Evolutionary conservation across 805 yeast genomes (phyloP).

Genomic region (Candida stauntonica): DNA sequence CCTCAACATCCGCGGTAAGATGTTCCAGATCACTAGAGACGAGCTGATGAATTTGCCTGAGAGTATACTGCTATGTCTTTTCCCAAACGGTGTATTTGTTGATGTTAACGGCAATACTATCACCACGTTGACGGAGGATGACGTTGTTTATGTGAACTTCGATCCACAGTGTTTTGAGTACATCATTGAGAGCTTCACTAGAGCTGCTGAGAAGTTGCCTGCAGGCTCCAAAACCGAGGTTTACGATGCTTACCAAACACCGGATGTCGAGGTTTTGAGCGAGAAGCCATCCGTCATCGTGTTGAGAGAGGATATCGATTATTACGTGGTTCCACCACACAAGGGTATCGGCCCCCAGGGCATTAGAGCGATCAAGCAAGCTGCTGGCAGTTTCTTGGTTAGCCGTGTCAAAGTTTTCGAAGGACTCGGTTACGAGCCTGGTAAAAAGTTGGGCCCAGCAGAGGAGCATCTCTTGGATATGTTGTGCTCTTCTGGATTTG

Average conservation of each 20-base stretch:
- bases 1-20: constrained; percentile 70
- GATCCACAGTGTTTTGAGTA: constrained; percentile 85
- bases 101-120: constrained; percentile 75
- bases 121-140: constrained; percentile 73
- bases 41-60: constrained; percentile 92
- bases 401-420: constrained; percentile 61
- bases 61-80: constrained; percentile 75
- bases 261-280: constrained; percentile 62
- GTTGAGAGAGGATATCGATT: constrained; percentile 89
- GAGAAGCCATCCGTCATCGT: constrained; percentile 89
- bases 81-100: constrained; percentile 86
- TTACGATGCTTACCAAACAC: constrained; percentile 33
- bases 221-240: constrained; percentile 35
- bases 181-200: constrained; percentile 65
- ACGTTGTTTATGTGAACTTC: constrained; percentile 77
- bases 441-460: constrained; percentile 71
- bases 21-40: constrained; percentile 76
- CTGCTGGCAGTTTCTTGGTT: constrained; percentile 66
- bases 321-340: constrained; percentile 79
- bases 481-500: constrained; percentile 88
- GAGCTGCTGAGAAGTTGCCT: constrained; percentile 59
- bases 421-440: constrained; percentile 64
- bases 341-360: constrained; percentile 51
- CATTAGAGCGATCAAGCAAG: constrained; percentile 63
- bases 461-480: constrained; percentile 93